phyloP scores from a whole-genome alignment of 1,284 basidiomycete species.

The Agroathelia rolfsii region DNA sequence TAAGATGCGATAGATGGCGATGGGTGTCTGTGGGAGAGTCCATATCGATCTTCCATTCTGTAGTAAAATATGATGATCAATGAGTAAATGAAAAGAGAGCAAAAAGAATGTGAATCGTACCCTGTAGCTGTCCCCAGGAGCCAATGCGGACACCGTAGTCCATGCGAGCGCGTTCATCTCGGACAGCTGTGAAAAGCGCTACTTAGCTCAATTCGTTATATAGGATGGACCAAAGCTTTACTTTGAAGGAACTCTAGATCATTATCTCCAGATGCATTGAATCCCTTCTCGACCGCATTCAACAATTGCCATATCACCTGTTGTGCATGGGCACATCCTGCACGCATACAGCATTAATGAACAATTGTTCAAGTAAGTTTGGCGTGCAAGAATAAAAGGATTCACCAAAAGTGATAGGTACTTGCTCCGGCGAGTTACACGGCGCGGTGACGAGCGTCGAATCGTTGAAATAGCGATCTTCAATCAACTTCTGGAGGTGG shows the following conservation, averaged over 20 bases:
- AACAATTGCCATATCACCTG: conserved; percentile 68
- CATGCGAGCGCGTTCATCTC: conserved; percentile 47
- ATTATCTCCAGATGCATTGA: conserved; percentile 48
- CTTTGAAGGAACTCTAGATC: conserved; percentile 53
- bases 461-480: conserved; percentile 56
- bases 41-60: conserved; percentile 73
- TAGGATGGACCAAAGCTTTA: conserved; percentile 18
- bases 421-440: conserved; percentile 70
- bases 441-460: conserved; percentile 57
- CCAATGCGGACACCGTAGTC: conserved; percentile 70
- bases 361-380: too few relatives aligned
- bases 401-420: conserved; percentile 58
- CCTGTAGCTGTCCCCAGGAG: conserved; percentile 69
- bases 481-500: conserved; percentile 60
- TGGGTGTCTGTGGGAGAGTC: conserved; percentile 56
- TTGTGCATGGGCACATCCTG: conserved; percentile 63
- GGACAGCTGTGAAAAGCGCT: conserved; percentile 36
- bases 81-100: conserved; percentile 1
- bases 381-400: conserved; percentile 2
- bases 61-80: conserved; percentile 1
- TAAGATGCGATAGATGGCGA: conserved; percentile 64
- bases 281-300: conserved; percentile 62
- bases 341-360: neutral
- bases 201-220: too few relatives aligned
- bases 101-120: conserved; percentile 21